These are phyloP conservation scores for Apiospora marii DNA, from an alignment of 2,329 filamentous ascomycete species.

Conservation along the genomic window DNA sequence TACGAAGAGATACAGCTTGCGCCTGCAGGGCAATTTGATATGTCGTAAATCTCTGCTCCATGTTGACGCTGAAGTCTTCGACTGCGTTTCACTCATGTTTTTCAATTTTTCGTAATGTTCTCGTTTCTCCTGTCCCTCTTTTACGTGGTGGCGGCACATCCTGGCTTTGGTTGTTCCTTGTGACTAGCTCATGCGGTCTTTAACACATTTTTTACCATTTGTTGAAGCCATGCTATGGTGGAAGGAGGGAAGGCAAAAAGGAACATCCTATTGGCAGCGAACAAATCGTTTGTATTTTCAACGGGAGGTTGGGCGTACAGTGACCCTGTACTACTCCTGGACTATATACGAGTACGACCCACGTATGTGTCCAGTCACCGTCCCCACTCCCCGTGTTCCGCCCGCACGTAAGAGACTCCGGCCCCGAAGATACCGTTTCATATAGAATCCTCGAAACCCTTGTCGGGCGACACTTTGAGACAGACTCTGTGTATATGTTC, in stretches of 20 bases:
- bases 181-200: not conserved
- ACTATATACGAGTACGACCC: no score
- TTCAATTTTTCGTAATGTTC: not conserved
- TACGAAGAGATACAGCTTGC: conserved; percentile 4
- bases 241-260: not conserved
- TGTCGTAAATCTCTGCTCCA: not conserved
- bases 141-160: not conserved
- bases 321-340: no score
- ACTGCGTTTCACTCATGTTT: not conserved
- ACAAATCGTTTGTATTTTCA: no score
- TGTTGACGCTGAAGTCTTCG: not conserved
- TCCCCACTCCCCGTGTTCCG: not conserved
- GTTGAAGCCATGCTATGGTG: not conserved
- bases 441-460: not conserved
- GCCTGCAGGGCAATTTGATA: not conserved
- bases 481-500: not conserved
- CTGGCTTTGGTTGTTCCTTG: not conserved
- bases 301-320: no score
- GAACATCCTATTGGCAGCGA: not conserved
- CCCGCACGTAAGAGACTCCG: not conserved
- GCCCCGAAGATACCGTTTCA: not conserved
- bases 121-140: not conserved
- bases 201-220: not conserved
- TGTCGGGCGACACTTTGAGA: not conserved
- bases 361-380: no score